Base-by-base conservation (phyloP, 1,284 basidiomycete genomes). In the Puccinia sorghi region DNA sequence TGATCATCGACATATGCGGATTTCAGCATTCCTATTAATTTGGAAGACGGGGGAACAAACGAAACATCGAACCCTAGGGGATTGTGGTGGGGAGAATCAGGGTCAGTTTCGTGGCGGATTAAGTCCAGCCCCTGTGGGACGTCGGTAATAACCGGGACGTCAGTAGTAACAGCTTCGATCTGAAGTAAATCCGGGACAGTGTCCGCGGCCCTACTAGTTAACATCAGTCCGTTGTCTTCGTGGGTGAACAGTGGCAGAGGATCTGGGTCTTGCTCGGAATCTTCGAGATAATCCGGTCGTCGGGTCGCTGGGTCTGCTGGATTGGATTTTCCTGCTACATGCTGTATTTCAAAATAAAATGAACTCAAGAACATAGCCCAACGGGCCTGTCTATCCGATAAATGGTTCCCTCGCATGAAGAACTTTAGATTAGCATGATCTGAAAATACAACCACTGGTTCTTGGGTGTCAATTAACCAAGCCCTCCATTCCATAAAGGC, bases 281-380 rank as follows among this genome's bases (percentile, higher is more conserved):
- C 22, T 27, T 17, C 6, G 8, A n/a, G 12, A 13, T 20, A 72
- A 57, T 56, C 52, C 4, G 37, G 70, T 32, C 37, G 39, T 43
- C 41, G 4, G 12, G 56, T 46, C 0, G 56, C 56, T 8, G 72
- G 54, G 27, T 73, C 72, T 2, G 72, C 72, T 48, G 72, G 72
- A 48, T 73, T 73, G 6, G 13, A 6, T 1, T 32, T 22, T 3
- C 72, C 54, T n/a, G 72, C 56, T 3, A 57, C 61, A 32, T 73
- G 72, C 56, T 57, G 15, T 4, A 73, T 73, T 9, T 22, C 27
- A 48, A 73, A 73, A 41, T 59, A 25, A 46, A 73, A 73, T 6
- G 20, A 46, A 13, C 32, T 52, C 13, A 72, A 17, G n/a, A 59
- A 72, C 2, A 39, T 9, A 9, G 56, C 32, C 71, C 70, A 72